These are phyloP conservation scores for Limonomyces culmigenus DNA, from an alignment of 1,284 basidiomycete species.

Conservation along the genomic window DNA sequence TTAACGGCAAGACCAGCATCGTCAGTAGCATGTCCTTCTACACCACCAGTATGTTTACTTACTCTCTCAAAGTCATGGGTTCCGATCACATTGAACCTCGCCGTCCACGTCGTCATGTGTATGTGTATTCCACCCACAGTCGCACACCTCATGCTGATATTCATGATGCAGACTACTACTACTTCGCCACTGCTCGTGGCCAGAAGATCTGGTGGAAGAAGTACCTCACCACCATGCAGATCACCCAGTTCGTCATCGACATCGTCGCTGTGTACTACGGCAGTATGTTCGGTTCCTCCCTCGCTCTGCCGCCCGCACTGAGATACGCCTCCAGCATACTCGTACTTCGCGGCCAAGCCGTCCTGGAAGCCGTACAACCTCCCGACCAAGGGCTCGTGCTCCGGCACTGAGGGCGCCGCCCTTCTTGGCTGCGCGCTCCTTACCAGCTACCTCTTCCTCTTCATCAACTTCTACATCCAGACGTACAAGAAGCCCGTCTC, in stretches of 20 bases:
- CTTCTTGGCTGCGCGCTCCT: slow-evolving; percentile 80
- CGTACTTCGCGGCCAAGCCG: slow-evolving; percentile 61
- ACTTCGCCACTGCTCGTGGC: slow-evolving; percentile 91
- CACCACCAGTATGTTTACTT: slow-evolving; percentile 4
- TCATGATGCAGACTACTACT: slow-evolving; percentile 72
- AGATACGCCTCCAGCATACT: slow-evolving; percentile 42
- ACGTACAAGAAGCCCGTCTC: slow-evolving; percentile 57
- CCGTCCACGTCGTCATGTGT: slow-evolving; percentile 98
- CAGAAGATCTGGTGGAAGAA: slow-evolving; percentile 99
- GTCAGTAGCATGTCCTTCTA: slow-evolving; percentile 26
- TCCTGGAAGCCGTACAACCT: slow-evolving; percentile 24
- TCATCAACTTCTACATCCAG: slow-evolving; percentile 82
- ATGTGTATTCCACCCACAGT: slow-evolving; percentile 17
- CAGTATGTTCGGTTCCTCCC: slow-evolving; percentile 37
- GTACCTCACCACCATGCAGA: slow-evolving; percentile 91
- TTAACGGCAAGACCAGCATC: slow-evolving; percentile 84
- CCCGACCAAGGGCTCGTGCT: slow-evolving; percentile 67
- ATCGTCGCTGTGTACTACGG: slow-evolving; percentile 83
- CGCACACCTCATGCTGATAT: slow-evolving; percentile 1
- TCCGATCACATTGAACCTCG: slow-evolving; percentile 83
- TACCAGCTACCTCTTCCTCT: slow-evolving; percentile 78
- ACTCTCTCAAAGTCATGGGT: slow-evolving; percentile 72
- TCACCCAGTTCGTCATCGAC: slow-evolving; percentile 88
- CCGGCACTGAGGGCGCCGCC: slow-evolving; percentile 80
- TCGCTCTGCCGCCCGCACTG: slow-evolving; percentile 3